phyloP scores from a whole-genome alignment of 805 yeast genomes.

The Metschnikowia picachoensis region DNA sequence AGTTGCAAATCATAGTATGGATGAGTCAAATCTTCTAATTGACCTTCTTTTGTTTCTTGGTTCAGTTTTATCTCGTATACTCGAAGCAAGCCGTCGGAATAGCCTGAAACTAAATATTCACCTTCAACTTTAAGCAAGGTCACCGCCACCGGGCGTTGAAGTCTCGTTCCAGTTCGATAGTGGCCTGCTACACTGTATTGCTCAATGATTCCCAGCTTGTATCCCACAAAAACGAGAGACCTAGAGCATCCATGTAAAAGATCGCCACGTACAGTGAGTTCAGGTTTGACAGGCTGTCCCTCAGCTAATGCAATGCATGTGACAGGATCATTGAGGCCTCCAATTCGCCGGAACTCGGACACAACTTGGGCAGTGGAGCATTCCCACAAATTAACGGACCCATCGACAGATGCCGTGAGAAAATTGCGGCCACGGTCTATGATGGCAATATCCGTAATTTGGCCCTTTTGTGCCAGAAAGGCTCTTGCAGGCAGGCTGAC shows the following conservation, averaged over 20 bases:
- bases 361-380: constrained; percentile 52
- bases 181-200: constrained; percentile 21
- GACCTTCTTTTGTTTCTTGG: background rate
- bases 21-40: background rate
- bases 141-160: constrained; percentile 11
- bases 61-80: constrained; percentile 3
- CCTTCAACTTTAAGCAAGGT: constrained; percentile 11
- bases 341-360: constrained; percentile 28
- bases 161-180: constrained; percentile 11
- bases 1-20: constrained; percentile 7
- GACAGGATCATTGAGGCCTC: constrained; percentile 19
- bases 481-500: constrained; percentile 28
- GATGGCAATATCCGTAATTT: constrained; percentile 47
- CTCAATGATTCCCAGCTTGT: constrained; percentile 33
- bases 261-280: constrained; percentile 3
- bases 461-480: constrained; percentile 46
- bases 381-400: constrained; percentile 63
- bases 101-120: constrained; percentile 19
- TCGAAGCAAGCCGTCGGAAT: constrained; percentile 16
- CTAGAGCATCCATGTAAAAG: constrained; percentile 49
- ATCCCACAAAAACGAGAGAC: constrained; percentile 41
- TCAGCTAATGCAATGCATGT: constrained; percentile 13
- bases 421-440: constrained; percentile 69
- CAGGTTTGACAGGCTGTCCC: background rate
- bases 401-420: constrained; percentile 52